Evolutionary conservation across 768 basidiomycete species (phyloP), one percentile per base, ranked within the genome.

Genomic region (Lactarius sp.): DNA sequence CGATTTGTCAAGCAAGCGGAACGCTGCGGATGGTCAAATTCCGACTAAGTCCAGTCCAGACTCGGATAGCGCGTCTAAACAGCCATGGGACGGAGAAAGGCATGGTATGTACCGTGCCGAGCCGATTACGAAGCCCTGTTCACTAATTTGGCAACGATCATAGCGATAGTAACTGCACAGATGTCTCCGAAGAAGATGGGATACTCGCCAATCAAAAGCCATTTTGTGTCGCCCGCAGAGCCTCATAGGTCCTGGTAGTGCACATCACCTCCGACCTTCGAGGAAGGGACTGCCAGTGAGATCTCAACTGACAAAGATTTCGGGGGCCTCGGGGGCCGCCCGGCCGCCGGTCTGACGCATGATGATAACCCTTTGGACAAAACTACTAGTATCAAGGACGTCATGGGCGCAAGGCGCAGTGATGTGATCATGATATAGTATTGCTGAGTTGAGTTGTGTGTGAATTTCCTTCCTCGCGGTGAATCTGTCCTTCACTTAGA

Each of bases 1-100:
- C n/a, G 39, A 56, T 47, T 62, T 62, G 56, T 51, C 39, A 53
- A 62, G 36, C 55, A 52, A 16, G 18, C 59, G 50, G 59, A 54
- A 39, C 10, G 31, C 18, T 18, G 44, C 61, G 55, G 63, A 44
- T 34, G 46, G 20, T 10, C 31, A 13, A 13, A 10, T 20, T 27
- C 59, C 51, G 59, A 34, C 4, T 8, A 16, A 9, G 44, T 46
- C 55, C 44, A 56, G 56, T 56, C 55, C 44, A 56, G 56, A 56
- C 47, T 53, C 36, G 4, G n/a, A 34, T 52, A 22, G n/a, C 18
- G 6, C 36, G 27, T 27, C 27, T 27, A 27, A 27, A 27, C 27
- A 3, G 27, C 27, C 27, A 27, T 2, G 27, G 27, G 27, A 2
- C 2, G 27, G 2, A 27, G 27, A 27, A 27, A 33, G 14, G 18